Base-by-base conservation (phyloP, 169 alveolate species). In the Eimeria sp. region DNA sequence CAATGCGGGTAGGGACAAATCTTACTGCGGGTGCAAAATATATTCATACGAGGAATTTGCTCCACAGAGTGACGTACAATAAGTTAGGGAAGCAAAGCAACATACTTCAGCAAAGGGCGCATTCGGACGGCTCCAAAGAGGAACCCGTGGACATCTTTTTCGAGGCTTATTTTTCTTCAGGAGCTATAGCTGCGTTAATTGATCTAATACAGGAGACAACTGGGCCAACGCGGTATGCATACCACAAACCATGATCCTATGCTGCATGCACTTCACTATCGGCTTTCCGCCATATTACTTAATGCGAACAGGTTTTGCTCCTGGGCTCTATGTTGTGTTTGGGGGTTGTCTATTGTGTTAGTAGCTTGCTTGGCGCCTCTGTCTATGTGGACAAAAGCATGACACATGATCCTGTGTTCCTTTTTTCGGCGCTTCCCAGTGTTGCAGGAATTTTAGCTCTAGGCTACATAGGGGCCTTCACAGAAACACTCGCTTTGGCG, bases 361-460 rank as follows among this genome's bases (percentile, higher is more conserved):
- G 3, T 34, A 0, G 2, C 40, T 34, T 34, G 40, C 40, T 34
- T 34, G 40, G 3, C 40, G 40, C 40, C 3, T 34, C 2, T 34
- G 40, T 0, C 40, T 34, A 34, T 1, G 9, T 65, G 75, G 2
- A 61, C n/a, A 18, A 13, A 61, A 0, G n/a, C n/a, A 14, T 27
- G 65, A 10, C 7, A 5, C 10, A 9, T 4, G 65, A 14, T 67
- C 47, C 61, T 47, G 61, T 43, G 27, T 13, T 45, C 47, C 10
- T 18, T 22, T 40, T 34, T 57, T 16, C 22, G 14, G 57, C 57
- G 30, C 22, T 84, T 43, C 51, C 25, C 95, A 96, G 99, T 95
- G 98, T 99, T 63, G 99, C 99, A 34, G 99, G 99, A n/a, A 98
- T 99, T 76, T 98, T 99, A 98, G 98, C 99, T 14, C 96, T 99